Conservation (phyloP, 2,329 filamentous ascomycete genomes). For the Cercospora citrullina region DNA sequence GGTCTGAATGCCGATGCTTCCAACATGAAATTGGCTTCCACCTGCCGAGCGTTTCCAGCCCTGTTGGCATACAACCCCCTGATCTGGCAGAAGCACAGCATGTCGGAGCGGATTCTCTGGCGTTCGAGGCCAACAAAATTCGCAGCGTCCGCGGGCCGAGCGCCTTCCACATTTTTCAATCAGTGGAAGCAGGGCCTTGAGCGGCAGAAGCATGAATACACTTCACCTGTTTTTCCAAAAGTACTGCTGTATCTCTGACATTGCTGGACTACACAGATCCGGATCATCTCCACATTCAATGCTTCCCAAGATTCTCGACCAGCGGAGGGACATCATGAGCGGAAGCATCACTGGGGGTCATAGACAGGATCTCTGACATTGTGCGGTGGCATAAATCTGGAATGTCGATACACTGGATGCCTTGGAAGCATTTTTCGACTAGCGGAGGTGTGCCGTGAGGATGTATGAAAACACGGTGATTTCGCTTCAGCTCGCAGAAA, state of each 20-base stretch:
- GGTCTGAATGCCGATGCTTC: neutral
- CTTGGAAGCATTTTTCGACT: too few species aligned
- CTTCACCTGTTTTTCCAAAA: too few species aligned
- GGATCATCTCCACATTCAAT: too few species aligned
- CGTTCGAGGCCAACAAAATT: neutral
- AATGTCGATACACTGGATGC: neutral
- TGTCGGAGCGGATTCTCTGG: neutral
- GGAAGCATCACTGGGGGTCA: too few species aligned
- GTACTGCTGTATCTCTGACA: too few species aligned
- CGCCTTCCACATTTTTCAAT: neutral
- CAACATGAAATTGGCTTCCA: neutral
- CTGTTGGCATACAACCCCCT: neutral
- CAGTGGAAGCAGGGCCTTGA: neutral
- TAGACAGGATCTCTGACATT: neutral
- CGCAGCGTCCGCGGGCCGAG: neutral
- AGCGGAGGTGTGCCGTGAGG: too few species aligned
- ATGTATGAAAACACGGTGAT: too few species aligned
- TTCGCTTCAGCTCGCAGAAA: too few species aligned
- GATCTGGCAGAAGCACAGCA: neutral
- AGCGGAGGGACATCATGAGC: too few species aligned
- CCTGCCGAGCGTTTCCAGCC: neutral
- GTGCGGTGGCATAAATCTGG: neutral
- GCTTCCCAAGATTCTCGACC: too few species aligned
- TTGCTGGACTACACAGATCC: too few species aligned
- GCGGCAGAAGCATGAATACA: too few species aligned